A percentile compares a stretch with the other conserved stretches of the same genome.
These are phyloP conservation scores for Eruca vesicaria DNA, from an alignment of 441 rosid species.

Conservation along the genomic window DNA sequence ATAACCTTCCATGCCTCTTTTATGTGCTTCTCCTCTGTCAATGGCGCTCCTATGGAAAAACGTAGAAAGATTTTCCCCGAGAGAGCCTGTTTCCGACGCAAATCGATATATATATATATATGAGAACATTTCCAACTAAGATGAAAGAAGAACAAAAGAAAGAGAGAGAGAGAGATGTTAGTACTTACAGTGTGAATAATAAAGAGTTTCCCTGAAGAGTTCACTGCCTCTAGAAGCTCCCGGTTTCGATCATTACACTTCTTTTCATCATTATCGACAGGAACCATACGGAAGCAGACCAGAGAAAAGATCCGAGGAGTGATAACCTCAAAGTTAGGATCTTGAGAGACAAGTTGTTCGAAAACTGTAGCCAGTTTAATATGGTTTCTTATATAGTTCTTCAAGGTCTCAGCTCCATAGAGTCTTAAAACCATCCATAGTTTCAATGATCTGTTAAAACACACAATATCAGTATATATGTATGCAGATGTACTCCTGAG, in stretches of 20 bases:
- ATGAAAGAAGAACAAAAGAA: background rate
- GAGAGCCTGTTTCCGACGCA: conserved; percentile 49
- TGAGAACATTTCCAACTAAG: background rate
- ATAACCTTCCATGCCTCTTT: conserved; percentile 69
- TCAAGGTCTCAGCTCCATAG: too few species aligned
- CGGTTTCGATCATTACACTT: conserved; percentile 54
- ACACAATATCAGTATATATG: background rate
- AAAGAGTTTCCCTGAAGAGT: conserved; percentile 71
- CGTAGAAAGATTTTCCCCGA: conserved; percentile 63
- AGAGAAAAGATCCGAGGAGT: conserved; percentile 71
- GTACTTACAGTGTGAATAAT: conserved; percentile 76
- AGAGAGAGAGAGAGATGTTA: background rate
- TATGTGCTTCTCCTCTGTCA: conserved; percentile 18
- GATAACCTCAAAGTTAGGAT: conserved; percentile 44
- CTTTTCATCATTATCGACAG: conserved; percentile 36
- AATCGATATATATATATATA: background rate
- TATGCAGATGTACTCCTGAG: too few species aligned
- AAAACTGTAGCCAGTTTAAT: too few species aligned
- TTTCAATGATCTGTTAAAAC: too few species aligned
- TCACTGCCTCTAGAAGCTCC: conserved; percentile 64
- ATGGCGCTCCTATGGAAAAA: conserved; percentile 76
- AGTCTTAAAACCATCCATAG: too few species aligned
- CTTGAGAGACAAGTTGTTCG: too few species aligned
- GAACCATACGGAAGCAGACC: conserved; percentile 68
- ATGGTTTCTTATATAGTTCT: too few species aligned